A percentile compares a stretch with the other conserved stretches of the same genome.
Conservation (phyloP, 257 asterid genomes). For the Thymus mandschuricus region DNA sequence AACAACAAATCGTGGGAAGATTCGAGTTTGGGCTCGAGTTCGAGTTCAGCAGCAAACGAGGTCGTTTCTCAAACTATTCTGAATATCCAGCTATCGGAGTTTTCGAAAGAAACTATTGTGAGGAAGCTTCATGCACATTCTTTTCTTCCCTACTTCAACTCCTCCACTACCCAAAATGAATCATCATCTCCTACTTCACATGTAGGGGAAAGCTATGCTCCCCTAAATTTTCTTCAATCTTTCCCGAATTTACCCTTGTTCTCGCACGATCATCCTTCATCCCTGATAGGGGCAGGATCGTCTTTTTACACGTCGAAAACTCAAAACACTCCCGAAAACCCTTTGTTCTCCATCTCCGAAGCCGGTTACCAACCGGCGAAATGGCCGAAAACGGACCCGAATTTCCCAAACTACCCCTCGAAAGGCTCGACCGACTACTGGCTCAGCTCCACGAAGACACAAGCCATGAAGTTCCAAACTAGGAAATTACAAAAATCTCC, state of each 20-base stretch:
- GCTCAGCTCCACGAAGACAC: slow-evolving; percentile 66
- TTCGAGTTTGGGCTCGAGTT: slow-evolving; percentile 30
- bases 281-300: slow-evolving; percentile 24
- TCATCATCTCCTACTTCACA: neutral
- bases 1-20: neutral
- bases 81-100: slow-evolving; percentile 36
- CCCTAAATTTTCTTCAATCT: slow-evolving; percentile 40
- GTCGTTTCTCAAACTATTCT: slow-evolving; percentile 25
- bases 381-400: slow-evolving; percentile 37
- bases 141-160: slow-evolving; percentile 20
- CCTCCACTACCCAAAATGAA: neutral
- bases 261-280: slow-evolving; percentile 49
- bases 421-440: slow-evolving; percentile 58
- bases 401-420: slow-evolving; percentile 34
- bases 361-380: slow-evolving; percentile 22
- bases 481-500: slow-evolving; percentile 28
- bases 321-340: slow-evolving; percentile 28
- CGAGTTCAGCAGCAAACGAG: slow-evolving; percentile 30
- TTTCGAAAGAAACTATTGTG: slow-evolving; percentile 37
- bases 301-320: slow-evolving; percentile 27
- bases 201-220: slow-evolving; percentile 22
- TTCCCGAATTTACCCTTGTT: slow-evolving; percentile 54
- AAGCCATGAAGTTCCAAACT: slow-evolving; percentile 54
- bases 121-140: slow-evolving; percentile 31
- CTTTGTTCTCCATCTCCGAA: slow-evolving; percentile 45